Conservation (phyloP, 129 eudicot genomes). For the Sambucus nigra region DNA sequence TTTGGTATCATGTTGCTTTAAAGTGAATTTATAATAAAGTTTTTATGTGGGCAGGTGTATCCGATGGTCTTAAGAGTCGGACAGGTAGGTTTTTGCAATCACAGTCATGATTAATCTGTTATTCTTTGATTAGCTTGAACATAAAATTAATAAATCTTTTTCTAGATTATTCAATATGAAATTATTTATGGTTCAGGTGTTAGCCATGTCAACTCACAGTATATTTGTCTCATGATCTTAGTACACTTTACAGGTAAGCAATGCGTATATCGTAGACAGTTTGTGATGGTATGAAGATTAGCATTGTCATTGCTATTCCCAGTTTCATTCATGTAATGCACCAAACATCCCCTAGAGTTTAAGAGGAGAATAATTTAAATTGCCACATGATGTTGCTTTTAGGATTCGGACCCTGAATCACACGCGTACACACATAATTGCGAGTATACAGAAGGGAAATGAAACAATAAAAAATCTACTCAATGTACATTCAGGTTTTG, state of each 20-base stretch:
- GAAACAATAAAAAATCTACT: neutral
- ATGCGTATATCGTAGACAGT: neutral
- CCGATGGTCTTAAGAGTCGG: constrained; percentile 16
- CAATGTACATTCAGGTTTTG: no score
- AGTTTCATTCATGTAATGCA: neutral
- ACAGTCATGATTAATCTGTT: neutral
- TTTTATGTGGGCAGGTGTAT: constrained; percentile 22
- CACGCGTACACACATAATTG: neutral
- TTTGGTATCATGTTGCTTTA: constrained; percentile 17
- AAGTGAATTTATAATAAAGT: constrained; percentile 17
- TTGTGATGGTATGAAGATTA: neutral
- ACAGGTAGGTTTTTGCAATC: constrained; percentile 1
- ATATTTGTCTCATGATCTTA: constrained; percentile 1
- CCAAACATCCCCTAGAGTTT: neutral
- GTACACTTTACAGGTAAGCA: constrained; percentile 14
- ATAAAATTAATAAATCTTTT: neutral
- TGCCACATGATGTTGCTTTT: neutral
- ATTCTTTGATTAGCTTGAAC: constrained; percentile 1
- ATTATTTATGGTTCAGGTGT: no score
- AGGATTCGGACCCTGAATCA: neutral
- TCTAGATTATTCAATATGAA: no score
- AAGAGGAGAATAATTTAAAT: neutral
- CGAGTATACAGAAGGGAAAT: neutral
- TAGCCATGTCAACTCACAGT: no score
- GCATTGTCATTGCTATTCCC: neutral